Evolutionary conservation across 225 moss, liverwort and hornwort genomes (phyloP).

Genomic region (Ulota crispa): DNA sequence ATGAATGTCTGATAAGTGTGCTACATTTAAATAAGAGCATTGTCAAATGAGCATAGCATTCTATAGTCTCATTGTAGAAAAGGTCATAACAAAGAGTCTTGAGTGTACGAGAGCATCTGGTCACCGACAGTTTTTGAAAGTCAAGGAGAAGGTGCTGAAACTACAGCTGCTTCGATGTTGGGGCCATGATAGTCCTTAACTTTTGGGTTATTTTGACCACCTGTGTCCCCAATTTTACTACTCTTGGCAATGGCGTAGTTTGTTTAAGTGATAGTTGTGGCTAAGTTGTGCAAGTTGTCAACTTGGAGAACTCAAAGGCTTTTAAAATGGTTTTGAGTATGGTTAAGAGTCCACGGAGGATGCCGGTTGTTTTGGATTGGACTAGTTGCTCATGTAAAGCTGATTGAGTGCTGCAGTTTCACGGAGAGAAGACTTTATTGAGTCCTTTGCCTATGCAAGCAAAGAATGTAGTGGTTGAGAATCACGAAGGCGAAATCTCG

Average conservation of each 20-base stretch:
- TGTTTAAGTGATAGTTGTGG: too few relatives aligned
- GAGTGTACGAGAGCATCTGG: neutral
- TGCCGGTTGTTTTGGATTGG: neutral
- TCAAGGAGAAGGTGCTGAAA: neutral
- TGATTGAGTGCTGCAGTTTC: conserved; percentile 27
- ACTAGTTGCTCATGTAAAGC: neutral
- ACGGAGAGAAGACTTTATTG: conserved; percentile 17
- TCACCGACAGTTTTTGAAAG: neutral
- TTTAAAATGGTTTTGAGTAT: too few relatives aligned
- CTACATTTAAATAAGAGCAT: neutral
- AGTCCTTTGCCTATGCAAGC: conserved; percentile 27
- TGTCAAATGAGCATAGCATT: neutral
- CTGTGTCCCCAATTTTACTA: too few relatives aligned
- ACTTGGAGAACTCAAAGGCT: too few relatives aligned
- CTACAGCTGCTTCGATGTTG: neutral
- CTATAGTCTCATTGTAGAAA: neutral
- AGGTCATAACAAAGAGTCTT: neutral
- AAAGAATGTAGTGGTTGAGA: conserved; percentile 23
- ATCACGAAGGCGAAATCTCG: neutral
- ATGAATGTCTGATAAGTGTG: neutral
- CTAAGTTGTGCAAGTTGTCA: too few relatives aligned
- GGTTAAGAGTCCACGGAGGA: neutral
- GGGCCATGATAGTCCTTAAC: neutral
- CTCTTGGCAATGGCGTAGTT: too few relatives aligned
- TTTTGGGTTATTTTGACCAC: too few relatives aligned